Evolutionary conservation across 179 eudicot species (phyloP), one percentile per base, ranked within the genome.

Genomic region (Heliamphora pulchella): DNA sequence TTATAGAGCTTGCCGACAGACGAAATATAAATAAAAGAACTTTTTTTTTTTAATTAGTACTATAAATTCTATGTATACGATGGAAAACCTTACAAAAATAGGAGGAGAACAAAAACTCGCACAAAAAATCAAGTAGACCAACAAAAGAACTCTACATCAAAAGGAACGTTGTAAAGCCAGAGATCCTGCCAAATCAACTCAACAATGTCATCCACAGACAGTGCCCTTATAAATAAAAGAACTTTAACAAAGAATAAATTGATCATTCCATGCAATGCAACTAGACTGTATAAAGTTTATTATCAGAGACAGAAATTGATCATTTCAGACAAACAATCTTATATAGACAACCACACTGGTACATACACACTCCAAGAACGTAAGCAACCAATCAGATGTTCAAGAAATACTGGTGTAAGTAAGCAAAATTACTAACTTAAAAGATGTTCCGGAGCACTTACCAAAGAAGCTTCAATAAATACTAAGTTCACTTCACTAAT

Each of bases 381-480:
- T 70, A 43, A 11, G 17, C 22, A 67, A 10, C 17, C 74, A 68
- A 10, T 43, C 55, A 41, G 6, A 55, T 6, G 41, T 13, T 17
- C 64, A 48, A 9, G 31, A 66, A 43, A 69, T 18, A 10, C 5
- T 17, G 14, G 14, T 43, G 75, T 44, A 70, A 54, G 2, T n/a
- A 31, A 31, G 39, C 39, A 31, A 22, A 61, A 57, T 41, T 47
- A 55, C 17, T 55, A 43, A 31, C 57, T 66, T 14, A 53, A 67
- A 41, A 51, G 9, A 50, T 71, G 39, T 64, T 18, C 31, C 64
- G 17, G 81, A 46, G 11, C 80, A 64, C 41, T 74, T 8, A 78
- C 41, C 15, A 39, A 79, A 70, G 15, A 78, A 9, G 54, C 54
- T 74, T 66, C 54, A 53, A 41, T 54, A 58, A 78, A 68, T 53